Conservation (phyloP, 768 basidiomycete species). For the Tephrocybe sp. region DNA sequence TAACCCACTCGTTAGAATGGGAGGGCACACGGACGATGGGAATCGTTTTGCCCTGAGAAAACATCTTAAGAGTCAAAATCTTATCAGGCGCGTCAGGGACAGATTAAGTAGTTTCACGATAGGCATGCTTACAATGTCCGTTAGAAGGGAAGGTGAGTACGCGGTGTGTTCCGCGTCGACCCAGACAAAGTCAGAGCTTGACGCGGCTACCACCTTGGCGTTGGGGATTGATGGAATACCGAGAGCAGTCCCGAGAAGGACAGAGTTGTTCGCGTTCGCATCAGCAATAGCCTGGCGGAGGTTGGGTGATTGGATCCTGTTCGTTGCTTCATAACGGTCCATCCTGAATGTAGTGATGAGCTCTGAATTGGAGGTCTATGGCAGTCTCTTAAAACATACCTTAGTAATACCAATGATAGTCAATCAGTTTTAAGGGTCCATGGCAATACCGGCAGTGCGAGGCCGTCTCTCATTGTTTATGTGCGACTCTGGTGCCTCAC, state of each 20-base stretch:
- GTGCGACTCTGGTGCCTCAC: too few species aligned
- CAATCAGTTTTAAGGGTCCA: too few species aligned
- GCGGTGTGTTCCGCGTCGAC: constrained; percentile 5
- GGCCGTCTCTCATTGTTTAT: too few species aligned
- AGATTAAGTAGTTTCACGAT: neutral
- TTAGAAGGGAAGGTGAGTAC: neutral
- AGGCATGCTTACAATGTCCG: neutral
- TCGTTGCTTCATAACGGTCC: constrained; percentile 7
- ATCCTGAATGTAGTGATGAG: neutral
- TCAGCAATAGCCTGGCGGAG: constrained; percentile 3
- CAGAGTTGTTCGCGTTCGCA: neutral
- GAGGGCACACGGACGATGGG: constrained; percentile 7
- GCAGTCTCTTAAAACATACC: too few species aligned
- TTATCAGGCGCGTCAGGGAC: neutral
- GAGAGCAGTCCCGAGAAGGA: neutral
- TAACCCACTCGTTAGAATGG: constrained; percentile 7
- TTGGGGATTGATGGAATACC: constrained; percentile 3
- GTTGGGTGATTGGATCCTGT: constrained; percentile 8
- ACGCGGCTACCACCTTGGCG: constrained; percentile 7
- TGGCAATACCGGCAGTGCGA: too few species aligned
- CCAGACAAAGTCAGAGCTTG: constrained; percentile 4
- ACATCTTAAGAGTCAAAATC: constrained; percentile 4
- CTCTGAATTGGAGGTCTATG: neutral
- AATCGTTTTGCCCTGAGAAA: constrained; percentile 5
- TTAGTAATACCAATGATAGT: too few species aligned